Conservation (phyloP, 257 asterid genomes). For the Ligustrum vulgare region DNA sequence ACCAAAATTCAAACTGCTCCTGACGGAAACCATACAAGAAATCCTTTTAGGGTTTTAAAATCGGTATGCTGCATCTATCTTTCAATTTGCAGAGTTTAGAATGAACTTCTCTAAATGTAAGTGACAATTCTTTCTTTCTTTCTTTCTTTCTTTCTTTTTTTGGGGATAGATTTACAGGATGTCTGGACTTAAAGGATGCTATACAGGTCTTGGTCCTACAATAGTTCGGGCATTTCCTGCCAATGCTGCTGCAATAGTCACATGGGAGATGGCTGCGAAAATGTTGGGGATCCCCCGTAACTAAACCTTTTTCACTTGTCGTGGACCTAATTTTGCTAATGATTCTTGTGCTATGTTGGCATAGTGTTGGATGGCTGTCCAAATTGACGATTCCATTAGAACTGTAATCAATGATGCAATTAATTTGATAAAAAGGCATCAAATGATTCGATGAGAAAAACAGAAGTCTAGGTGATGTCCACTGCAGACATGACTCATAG, state of each 20-base stretch:
- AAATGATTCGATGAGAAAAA: slow-evolving; percentile 16
- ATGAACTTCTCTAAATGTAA: slow-evolving; percentile 14
- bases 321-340: slow-evolving; percentile 22
- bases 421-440: slow-evolving; percentile 9
- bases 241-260: slow-evolving; percentile 46
- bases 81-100: not conserved
- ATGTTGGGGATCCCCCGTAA: slow-evolving; percentile 64
- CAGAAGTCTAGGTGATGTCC: not conserved
- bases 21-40: slow-evolving; percentile 55
- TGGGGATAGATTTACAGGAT: slow-evolving; percentile 60
- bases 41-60: slow-evolving; percentile 63
- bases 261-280: slow-evolving; percentile 62
- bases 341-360: slow-evolving; percentile 12
- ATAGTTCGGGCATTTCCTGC: slow-evolving; percentile 70
- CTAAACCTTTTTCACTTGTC: slow-evolving; percentile 25
- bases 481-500: slow-evolving; percentile 11
- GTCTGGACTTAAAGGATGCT: slow-evolving; percentile 82
- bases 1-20: slow-evolving; percentile 78
- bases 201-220: slow-evolving; percentile 87
- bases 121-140: slow-evolving; percentile 29
- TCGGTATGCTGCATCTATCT: slow-evolving; percentile 40
- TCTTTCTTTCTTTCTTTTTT: no score
- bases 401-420: slow-evolving; percentile 5
- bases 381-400: slow-evolving; percentile 18
- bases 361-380: slow-evolving; percentile 16